A percentile compares a stretch with the other conserved stretches of the same genome.
Evolutionary conservation across 441 rosid species (phyloP).

Genomic region (Codiaeum variegatum): DNA sequence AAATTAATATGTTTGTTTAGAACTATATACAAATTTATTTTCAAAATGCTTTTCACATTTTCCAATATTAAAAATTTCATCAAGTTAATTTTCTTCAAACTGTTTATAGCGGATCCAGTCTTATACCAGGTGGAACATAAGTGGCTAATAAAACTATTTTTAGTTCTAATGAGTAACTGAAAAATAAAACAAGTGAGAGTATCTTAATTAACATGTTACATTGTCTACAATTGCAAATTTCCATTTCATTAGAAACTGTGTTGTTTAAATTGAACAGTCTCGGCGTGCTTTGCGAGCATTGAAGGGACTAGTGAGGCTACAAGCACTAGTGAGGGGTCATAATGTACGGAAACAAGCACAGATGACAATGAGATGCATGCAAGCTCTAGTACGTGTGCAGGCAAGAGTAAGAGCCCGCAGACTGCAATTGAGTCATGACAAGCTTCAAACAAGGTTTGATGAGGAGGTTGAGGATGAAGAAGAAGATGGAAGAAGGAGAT

Average conservation of each 20-base stretch:
- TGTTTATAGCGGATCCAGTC: no score
- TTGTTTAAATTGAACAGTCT: slow-evolving; percentile 40
- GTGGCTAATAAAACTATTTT: no score
- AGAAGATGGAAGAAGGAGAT: slow-evolving; percentile 18
- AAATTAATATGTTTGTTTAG: no score
- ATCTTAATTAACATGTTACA: no score
- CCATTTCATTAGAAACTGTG: not conserved
- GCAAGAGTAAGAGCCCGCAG: slow-evolving; percentile 80
- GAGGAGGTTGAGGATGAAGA: slow-evolving; percentile 36
- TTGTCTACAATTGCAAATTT: not conserved
- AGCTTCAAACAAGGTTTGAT: slow-evolving; percentile 30
- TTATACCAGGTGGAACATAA: no score
- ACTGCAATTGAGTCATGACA: slow-evolving; percentile 53
- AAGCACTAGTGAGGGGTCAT: slow-evolving; percentile 92
- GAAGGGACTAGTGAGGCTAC: slow-evolving; percentile 88
- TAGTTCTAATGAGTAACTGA: no score
- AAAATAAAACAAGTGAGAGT: no score
- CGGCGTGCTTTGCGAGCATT: slow-evolving; percentile 88
- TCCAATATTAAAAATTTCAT: no score
- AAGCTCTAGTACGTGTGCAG: slow-evolving; percentile 88
- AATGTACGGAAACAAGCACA: slow-evolving; percentile 94
- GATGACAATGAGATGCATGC: slow-evolving; percentile 98
- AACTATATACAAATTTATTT: no score
- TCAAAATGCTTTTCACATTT: no score
- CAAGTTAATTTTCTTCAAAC: no score